Evolutionary conservation across 2,329 filamentous ascomycete species (phyloP), one percentile per base, ranked within the genome.

Genomic region (Neonectria coccinea): DNA sequence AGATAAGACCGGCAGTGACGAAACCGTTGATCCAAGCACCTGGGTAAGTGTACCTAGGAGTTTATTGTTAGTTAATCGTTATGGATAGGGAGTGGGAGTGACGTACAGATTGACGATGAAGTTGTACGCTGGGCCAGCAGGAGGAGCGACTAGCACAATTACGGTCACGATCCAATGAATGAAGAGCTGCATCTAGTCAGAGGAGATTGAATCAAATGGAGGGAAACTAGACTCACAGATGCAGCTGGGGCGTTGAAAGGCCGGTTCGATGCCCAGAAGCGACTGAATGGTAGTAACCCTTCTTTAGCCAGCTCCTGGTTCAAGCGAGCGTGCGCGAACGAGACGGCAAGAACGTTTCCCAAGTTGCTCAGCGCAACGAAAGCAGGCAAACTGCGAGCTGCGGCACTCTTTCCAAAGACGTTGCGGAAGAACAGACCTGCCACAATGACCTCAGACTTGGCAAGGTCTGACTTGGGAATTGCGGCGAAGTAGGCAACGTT

Each of bases 221-320:
- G 5, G 2, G 6, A 42, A 1, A 4, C 5, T 25, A 25, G 5
- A 78, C 79, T 71, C 76, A 83, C 81, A 11, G 84, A 79, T 7
- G 87, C 80, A n/a, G 87, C 83, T 0, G 90, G 90, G 0, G 90
- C 85, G 60, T 89, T 88, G 66, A 89, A 90, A 0, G 90, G 91
- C 77, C 85, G 87, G 72, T 89, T 90, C 4, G 88, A 91, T 0
- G 90, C 90, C 87, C 88, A 92, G 74, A 92, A 86, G 2, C 83
- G 82, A 65, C 87, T 88, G 59, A 85, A 90, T 0, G 91, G 91
- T 14, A 92, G 73, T 5, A 92, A 79, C 0, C 89, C 89, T 71
- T 93, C 90, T 71, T 91, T 91, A 1, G 87, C 91, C 48, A 92
- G 80, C 75, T 92, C 90, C 67, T 89, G 87, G 68, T 88, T 89